A percentile compares a stretch with the other conserved stretches of the same genome.
phyloP scores from a whole-genome alignment of 2,329 filamentous ascomycete species.

The Trichoderma endophyticum region DNA sequence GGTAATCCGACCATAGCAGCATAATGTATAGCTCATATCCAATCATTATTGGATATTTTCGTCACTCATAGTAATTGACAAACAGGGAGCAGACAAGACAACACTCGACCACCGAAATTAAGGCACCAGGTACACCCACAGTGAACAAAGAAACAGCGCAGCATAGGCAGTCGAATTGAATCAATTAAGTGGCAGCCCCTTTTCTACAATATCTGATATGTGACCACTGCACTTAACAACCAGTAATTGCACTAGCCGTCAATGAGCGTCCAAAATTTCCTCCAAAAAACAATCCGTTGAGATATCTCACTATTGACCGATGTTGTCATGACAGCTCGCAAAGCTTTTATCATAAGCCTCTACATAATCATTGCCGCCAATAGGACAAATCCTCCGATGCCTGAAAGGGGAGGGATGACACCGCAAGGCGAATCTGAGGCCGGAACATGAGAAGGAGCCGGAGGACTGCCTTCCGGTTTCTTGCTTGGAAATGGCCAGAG shows the following conservation, averaged over 20 bases:
- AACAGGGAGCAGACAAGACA: neutral
- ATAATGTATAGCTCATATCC: neutral
- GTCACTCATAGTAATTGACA: neutral
- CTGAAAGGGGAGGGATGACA: slow-evolving; percentile 23
- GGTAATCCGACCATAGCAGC: neutral
- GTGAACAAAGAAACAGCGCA: neutral
- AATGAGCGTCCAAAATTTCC: slow-evolving; percentile 24
- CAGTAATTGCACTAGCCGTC: slow-evolving; percentile 18
- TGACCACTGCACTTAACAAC: neutral
- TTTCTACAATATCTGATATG: slow-evolving; percentile 1
- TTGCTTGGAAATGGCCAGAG: slow-evolving; percentile 26
- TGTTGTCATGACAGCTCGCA: neutral
- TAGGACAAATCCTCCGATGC: slow-evolving; percentile 27
- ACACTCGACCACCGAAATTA: neutral
- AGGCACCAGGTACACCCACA: neutral
- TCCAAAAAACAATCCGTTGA: slow-evolving; percentile 22
- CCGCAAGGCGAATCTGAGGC: slow-evolving; percentile 28
- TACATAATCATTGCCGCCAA: slow-evolving; percentile 29
- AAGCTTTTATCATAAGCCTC: neutral
- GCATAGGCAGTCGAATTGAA: neutral
- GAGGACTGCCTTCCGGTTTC: slow-evolving; percentile 23
- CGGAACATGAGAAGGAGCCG: slow-evolving; percentile 28
- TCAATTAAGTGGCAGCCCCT: neutral
- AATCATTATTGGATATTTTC: neutral
- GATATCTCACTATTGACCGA: slow-evolving; percentile 1